Conservation (phyloP, 805 yeast species). For the Zygosaccharomyces gambellarensis region DNA sequence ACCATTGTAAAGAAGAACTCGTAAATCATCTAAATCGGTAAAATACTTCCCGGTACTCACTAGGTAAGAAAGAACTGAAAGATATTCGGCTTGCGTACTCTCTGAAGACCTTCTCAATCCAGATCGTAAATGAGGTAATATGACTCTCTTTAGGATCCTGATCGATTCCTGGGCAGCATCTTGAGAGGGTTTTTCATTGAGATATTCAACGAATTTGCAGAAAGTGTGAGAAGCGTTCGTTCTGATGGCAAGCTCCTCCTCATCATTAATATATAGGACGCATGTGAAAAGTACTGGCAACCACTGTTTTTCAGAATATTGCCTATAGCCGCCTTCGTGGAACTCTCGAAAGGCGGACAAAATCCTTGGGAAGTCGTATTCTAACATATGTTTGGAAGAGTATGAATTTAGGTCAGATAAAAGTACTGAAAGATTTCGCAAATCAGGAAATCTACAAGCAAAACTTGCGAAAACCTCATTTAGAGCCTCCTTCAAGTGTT, state of each 20-base stretch:
- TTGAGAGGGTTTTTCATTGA: constrained; percentile 30
- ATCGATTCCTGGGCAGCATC: constrained; percentile 30
- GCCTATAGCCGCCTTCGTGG: constrained; percentile 48
- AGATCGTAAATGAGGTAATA: constrained; percentile 60
- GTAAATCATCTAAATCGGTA: constrained; percentile 61
- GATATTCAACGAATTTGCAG: constrained; percentile 59
- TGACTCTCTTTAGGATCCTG: constrained; percentile 43
- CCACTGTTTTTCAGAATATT: constrained; percentile 62
- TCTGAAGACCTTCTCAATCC: constrained; percentile 64
- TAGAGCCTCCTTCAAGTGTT: constrained; percentile 56
- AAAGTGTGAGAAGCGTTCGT: constrained; percentile 66
- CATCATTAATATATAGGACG: constrained; percentile 68
- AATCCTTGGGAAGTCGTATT: constrained; percentile 74
- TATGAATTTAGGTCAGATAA: constrained; percentile 66
- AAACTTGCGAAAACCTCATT: constrained; percentile 56
- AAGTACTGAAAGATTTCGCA: constrained; percentile 46
- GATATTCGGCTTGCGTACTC: constrained; percentile 64
- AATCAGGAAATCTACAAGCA: constrained; percentile 46
- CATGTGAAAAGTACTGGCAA: constrained; percentile 65
- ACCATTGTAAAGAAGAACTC: constrained; percentile 51
- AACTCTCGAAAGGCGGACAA: constrained; percentile 61
- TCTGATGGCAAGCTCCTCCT: constrained; percentile 74
- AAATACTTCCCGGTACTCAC: constrained; percentile 44
- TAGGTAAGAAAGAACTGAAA: constrained; percentile 59
- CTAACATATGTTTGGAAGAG: constrained; percentile 56